Evolutionary conservation across 371 early-diverging fungal genomes (phyloP).

Genomic region (Apophysomyces variabilis): DNA sequence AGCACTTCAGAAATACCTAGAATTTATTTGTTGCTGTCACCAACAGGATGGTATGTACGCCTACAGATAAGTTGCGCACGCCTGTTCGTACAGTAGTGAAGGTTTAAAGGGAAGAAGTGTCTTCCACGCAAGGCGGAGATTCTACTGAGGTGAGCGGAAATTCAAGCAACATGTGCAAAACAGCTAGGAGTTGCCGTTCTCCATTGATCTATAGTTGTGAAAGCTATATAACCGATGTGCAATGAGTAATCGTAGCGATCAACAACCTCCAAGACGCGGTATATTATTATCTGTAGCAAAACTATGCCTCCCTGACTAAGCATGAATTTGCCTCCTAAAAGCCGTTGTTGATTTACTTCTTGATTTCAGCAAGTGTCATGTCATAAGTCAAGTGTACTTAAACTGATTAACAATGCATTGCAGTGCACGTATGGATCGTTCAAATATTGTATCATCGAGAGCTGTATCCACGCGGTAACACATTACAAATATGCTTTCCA

Average conservation of each 20-base stretch:
- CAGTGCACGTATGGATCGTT: slow-evolving; percentile 62
- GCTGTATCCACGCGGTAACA: slow-evolving; percentile 54
- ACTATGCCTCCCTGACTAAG: not conserved
- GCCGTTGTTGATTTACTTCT: slow-evolving; percentile 21
- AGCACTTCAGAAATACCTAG: too few relatives aligned
- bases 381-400: not conserved
- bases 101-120: too few relatives aligned
- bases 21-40: too few relatives aligned
- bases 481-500: not conserved
- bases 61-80: too few relatives aligned
- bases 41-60: too few relatives aligned
- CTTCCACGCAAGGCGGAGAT: too few relatives aligned
- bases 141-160: too few relatives aligned
- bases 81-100: too few relatives aligned
- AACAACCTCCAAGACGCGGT: not conserved
- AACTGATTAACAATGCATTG: not conserved
- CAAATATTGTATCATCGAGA: slow-evolving; percentile 56
- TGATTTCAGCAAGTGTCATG: slow-evolving; percentile 31
- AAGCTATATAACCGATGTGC: too few relatives aligned
- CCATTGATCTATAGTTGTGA: not conserved
- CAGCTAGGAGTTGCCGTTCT: not conserved
- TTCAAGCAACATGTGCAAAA: not conserved
- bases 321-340: not conserved
- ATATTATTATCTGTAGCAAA: not conserved
- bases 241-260: not conserved